phyloP scores from a whole-genome alignment of 768 basidiomycete species.

The Rhizopogon roseolus region DNA sequence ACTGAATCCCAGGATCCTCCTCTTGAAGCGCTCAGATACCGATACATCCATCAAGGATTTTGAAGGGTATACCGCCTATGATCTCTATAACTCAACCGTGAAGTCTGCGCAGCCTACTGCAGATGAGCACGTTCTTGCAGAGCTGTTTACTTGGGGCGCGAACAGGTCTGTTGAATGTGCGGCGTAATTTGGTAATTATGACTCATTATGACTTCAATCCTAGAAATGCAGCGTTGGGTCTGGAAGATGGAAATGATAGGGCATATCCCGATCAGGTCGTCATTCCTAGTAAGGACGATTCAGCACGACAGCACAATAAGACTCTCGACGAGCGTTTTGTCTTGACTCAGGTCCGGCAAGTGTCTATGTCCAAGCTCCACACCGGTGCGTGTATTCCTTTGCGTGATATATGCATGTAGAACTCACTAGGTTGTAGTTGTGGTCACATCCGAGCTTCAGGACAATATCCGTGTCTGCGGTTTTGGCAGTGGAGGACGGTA shows the following conservation, averaged over 20 bases:
- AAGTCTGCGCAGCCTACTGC: constrained; percentile 59
- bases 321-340: constrained; percentile 47
- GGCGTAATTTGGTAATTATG: background rate
- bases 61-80: constrained; percentile 90
- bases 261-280: constrained; percentile 71
- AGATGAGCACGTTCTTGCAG: constrained; percentile 34
- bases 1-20: constrained; percentile 49
- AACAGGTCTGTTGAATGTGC: constrained; percentile 49
- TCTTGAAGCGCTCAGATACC: constrained; percentile 70
- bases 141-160: constrained; percentile 84
- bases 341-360: constrained; percentile 55
- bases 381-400: constrained; percentile 46
- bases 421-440: constrained; percentile 30
- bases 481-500: constrained; percentile 86
- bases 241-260: constrained; percentile 77
- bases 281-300: constrained; percentile 28
- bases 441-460: constrained; percentile 66
- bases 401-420: background rate
- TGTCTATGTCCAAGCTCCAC: constrained; percentile 85
- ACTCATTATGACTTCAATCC: background rate
- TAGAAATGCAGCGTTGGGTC: constrained; percentile 86
- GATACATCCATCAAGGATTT: constrained; percentile 71
- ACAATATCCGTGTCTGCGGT: constrained; percentile 83
- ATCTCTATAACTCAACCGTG: constrained; percentile 89
- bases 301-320: constrained; percentile 10